A percentile compares a stretch with the other conserved stretches of the same genome.
Conservation (phyloP, 2,329 filamentous ascomycete genomes). For the Rhynchosporium agropyri region DNA sequence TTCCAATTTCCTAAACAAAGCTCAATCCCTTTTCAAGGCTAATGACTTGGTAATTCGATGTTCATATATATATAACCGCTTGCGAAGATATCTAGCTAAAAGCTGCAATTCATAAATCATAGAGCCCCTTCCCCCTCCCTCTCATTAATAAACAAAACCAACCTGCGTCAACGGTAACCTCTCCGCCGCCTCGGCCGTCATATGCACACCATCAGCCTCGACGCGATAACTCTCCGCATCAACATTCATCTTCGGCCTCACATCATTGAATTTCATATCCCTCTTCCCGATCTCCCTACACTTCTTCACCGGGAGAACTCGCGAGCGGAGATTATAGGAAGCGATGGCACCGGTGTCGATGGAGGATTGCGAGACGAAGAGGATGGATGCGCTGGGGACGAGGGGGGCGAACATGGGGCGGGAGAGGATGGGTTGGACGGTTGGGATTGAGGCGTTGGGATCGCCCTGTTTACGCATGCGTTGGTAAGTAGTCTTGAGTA, state of each 20-base stretch:
- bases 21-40: too few species aligned
- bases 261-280: conserved; percentile 90
- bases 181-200: conserved; percentile 71
- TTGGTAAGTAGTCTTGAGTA: neutral
- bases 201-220: conserved; percentile 78
- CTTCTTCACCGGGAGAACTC: conserved; percentile 75
- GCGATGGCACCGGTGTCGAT: conserved; percentile 67
- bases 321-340: conserved; percentile 76
- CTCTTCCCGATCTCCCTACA: conserved; percentile 77
- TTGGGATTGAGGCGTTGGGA: conserved; percentile 83
- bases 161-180: conserved; percentile 75
- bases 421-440: conserved; percentile 80
- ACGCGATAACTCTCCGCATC: conserved; percentile 90
- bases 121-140: neutral
- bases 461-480: conserved; percentile 59
- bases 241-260: conserved; percentile 83
- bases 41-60: too few species aligned
- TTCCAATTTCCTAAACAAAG: too few species aligned
- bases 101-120: too few species aligned
- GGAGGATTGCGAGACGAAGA: conserved; percentile 79
- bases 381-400: conserved; percentile 72
- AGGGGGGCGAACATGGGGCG: conserved; percentile 83
- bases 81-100: too few species aligned
- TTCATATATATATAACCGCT: too few species aligned
- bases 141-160: conserved; percentile 70